Evolutionary conservation across 2,329 filamentous ascomycete species (phyloP), one percentile per base, ranked within the genome.

Genomic region (Dactylellina sp.): DNA sequence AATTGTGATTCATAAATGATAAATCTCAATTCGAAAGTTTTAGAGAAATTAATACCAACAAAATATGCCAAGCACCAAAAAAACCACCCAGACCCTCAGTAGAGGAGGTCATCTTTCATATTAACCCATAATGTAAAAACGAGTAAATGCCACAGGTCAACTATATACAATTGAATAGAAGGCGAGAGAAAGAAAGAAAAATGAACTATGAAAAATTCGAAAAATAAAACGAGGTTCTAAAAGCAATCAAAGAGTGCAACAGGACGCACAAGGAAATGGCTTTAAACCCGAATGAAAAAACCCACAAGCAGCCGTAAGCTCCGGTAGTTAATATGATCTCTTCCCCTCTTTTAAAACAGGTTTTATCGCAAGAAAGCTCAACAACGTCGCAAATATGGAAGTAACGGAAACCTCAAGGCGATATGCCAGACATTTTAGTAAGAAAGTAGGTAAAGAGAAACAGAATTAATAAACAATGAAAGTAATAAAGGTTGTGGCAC

Each of bases 161-260:
- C 2, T 50, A 59, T 35, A 55, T 55, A 53, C 46, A 81, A 79
- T 78, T 80, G 76, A 79, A 76, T 72, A 78, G 81, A 81, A 82
- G 79, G 82, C 81, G 80, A 81, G 80, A 79, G 80, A 78, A 81
- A 80, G 80, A 78, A 77, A 78, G 9, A 16, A 53, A 65, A 76
- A 76, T 50, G 50, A 60, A 68, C 53, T 18, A 64, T 75, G 70
- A 25, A 49, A 70, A 76, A 70, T 55, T 55, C n/a, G 55, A 74
- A 56, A 61, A 28, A 49, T 61, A 61, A 47, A 68, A 66, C 46
- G 55, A 35, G 32, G 11, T 70, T 63, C 62, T 76, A 62, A 63
- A 65, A 59, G 55, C 55, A 62, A 70, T 57, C 63, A 47, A 63
- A 55, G 62, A 71, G 75, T 47, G 50, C 42, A 74, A 75, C 68